phyloP scores from a whole-genome alignment of 1,284 basidiomycete genomes.

The Takashimella tepidaria region DNA sequence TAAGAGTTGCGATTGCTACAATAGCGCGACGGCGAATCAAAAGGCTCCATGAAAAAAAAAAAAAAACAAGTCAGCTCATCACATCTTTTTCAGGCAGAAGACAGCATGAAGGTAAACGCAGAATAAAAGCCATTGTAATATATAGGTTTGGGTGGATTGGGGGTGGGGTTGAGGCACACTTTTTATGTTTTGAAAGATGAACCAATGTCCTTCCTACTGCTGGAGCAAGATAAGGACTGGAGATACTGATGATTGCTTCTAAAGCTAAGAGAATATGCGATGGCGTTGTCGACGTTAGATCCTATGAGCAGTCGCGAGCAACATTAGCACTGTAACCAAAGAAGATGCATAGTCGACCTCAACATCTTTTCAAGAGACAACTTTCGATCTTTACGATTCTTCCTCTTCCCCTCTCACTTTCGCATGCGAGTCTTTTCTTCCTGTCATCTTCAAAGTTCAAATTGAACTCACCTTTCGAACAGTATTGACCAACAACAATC shows the following conservation, averaged over 20 bases:
- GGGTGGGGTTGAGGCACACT: conserved; percentile 16
- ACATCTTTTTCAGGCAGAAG: too few relatives aligned
- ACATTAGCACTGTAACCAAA: neutral
- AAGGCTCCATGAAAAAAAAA: neutral
- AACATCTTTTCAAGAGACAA: too few relatives aligned
- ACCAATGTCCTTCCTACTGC: conserved; percentile 35
- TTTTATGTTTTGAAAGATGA: conserved; percentile 24
- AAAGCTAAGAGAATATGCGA: conserved; percentile 35
- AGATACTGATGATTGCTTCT: conserved; percentile 31
- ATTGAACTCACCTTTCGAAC: conserved; percentile 35
- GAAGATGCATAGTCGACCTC: neutral
- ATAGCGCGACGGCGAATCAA: neutral
- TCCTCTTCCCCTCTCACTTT: too few relatives aligned
- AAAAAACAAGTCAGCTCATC: too few relatives aligned
- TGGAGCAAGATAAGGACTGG: conserved; percentile 36
- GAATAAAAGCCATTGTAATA: too few relatives aligned
- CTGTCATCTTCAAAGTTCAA: neutral
- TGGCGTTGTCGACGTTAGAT: conserved; percentile 26
- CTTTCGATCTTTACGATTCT: too few relatives aligned
- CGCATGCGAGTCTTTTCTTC: too few relatives aligned
- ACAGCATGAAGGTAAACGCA: too few relatives aligned
- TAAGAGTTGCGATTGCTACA: too few relatives aligned
- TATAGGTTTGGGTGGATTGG: neutral
- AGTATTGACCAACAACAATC: conserved; percentile 44
- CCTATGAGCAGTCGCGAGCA: conserved; percentile 16